A percentile compares a stretch with the other conserved stretches of the same genome.
Conservation (phyloP, 1,284 basidiomycete species). For the Anthracocystis panici-leucophaei region DNA sequence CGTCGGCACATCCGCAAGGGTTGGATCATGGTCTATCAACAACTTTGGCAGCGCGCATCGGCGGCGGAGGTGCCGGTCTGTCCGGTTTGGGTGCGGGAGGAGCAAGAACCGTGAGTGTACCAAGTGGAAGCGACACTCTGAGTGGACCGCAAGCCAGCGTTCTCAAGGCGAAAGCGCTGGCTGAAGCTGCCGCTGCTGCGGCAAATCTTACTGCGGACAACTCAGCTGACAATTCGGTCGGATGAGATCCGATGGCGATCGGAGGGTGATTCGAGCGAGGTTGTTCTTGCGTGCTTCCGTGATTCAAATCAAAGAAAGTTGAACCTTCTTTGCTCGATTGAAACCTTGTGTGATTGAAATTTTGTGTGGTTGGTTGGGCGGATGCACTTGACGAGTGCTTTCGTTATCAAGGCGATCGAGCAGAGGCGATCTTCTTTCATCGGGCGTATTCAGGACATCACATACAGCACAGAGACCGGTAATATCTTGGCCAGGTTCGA, state of each 20-base stretch:
- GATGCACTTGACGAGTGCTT: too few relatives aligned
- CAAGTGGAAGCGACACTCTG: constrained; percentile 63
- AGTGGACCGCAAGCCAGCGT: constrained; percentile 64
- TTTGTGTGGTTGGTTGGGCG: too few relatives aligned
- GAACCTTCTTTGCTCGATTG: too few relatives aligned
- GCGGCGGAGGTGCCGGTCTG: constrained; percentile 44
- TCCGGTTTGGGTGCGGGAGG: constrained; percentile 65
- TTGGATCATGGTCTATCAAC: constrained; percentile 4
- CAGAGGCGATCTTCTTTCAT: too few relatives aligned
- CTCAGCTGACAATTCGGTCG: neutral
- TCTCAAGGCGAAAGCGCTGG: constrained; percentile 42
- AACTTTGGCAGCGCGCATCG: constrained; percentile 2
- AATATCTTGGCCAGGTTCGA: too few relatives aligned
- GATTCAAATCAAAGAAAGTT: too few relatives aligned
- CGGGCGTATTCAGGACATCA: too few relatives aligned
- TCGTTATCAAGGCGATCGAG: too few relatives aligned
- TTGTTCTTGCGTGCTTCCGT: too few relatives aligned
- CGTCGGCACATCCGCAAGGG: neutral
- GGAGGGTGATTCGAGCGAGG: too few relatives aligned
- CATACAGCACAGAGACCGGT: too few relatives aligned
- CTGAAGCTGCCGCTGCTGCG: constrained; percentile 24
- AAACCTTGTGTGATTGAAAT: too few relatives aligned
- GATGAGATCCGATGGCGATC: neutral
- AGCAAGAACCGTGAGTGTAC: constrained; percentile 56
- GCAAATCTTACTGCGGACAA: neutral